Conservation (phyloP, 257 asterid genomes). For the Solanum ahanhuiri region DNA sequence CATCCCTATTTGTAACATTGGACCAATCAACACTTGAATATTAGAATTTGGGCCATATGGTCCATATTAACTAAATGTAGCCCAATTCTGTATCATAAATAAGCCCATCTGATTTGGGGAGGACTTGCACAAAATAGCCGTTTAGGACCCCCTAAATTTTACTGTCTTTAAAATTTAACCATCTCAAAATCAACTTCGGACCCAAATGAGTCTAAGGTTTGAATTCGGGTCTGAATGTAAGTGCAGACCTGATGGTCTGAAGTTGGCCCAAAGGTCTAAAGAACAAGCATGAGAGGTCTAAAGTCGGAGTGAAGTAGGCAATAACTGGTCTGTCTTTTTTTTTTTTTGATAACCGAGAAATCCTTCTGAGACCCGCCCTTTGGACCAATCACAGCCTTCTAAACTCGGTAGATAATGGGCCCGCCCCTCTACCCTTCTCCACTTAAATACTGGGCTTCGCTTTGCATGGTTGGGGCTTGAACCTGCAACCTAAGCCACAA, state of each 20-base stretch:
- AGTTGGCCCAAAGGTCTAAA: background rate
- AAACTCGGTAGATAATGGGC: no score
- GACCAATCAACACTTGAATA: background rate
- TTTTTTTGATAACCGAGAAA: no score
- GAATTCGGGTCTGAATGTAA: background rate
- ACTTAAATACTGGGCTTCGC: no score
- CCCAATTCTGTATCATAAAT: background rate
- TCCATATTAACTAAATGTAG: background rate
- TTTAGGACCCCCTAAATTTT: background rate
- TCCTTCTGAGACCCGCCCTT: no score
- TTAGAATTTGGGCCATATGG: background rate
- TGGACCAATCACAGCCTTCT: no score
- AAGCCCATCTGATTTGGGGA: background rate
- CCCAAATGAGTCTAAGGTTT: background rate
- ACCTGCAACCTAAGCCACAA: no score
- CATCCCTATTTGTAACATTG: background rate
- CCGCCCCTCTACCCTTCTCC: no score
- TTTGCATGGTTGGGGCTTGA: no score
- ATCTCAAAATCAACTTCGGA: background rate
- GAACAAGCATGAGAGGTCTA: background rate
- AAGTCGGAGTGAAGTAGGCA: background rate
- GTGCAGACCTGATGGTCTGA: background rate
- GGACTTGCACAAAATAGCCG: background rate
- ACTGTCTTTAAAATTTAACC: background rate
- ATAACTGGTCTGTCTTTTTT: no score